Base-by-base conservation (phyloP, 2,329 filamentous ascomycete genomes). In the Aspergillus sp. region DNA sequence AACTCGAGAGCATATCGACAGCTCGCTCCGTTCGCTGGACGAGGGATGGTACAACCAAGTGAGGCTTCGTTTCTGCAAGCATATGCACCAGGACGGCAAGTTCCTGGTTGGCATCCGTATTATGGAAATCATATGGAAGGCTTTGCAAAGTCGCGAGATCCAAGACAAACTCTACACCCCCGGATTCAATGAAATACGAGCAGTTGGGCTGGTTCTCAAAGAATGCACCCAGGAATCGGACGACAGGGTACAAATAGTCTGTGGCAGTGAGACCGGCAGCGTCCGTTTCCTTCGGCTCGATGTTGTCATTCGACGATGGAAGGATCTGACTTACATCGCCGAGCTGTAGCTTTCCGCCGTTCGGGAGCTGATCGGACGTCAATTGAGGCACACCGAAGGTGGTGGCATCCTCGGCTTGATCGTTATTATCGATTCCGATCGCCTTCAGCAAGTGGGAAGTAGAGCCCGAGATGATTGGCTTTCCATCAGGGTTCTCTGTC, bases 111-210 rank as follows among this genome's bases (percentile, higher is more conserved):
- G 90, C 86, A 55, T 83, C 78, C 5, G 85, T 84, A 42, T 90
- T 88, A 41, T 88, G 84, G 70, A 90, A 88, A 69, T 90, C 85
- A 67, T 88, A 87, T 1, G 91, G 87, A 50, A 98, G 82, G 72
- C 91, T 93, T 5, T 92, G 90, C 30, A 93, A 86, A 57, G 90
- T 91, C 42, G 89, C 89, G 58, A 97, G 86, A 71, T 97, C 92
- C 57, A 99, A 82, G 19, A 98, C 82, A 54, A 90, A 83, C 73
- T 97, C 92, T 23, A 94, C 87, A 6, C 92, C 95, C 59, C 92
- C 91, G 53, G 85, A 84, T 57, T 90, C 86, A 63, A 95, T 87
- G 70, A 97, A 94, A 23, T 85, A 84, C 17, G 82, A 80, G 74
- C 90, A 93, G 68, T 96, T 84, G 36, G 82, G 82, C 59, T 85